Conservation (phyloP, 2,329 filamentous ascomycete species). For the Basipetospora sp. region DNA sequence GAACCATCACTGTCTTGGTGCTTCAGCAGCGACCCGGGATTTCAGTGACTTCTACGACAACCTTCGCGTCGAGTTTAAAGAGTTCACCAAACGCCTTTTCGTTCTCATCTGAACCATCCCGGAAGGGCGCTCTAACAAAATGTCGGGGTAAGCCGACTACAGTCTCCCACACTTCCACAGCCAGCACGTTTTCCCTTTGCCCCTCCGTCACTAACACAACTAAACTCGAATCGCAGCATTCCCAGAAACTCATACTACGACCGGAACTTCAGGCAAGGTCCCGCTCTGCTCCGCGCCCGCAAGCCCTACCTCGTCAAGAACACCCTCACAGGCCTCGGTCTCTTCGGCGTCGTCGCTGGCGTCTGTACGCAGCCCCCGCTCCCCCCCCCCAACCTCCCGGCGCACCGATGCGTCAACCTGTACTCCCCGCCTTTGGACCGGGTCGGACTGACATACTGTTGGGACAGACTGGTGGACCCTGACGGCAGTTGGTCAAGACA, state of each 20-base stretch:
- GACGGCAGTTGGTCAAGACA: conserved; percentile 79
- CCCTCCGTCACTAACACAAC: not conserved
- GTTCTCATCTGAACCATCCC: too few species aligned
- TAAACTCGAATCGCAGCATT: conserved; percentile 19
- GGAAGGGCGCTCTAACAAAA: too few species aligned
- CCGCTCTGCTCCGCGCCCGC: conserved; percentile 79
- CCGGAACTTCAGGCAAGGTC: conserved; percentile 67
- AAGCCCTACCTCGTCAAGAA: conserved; percentile 89
- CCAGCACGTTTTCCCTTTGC: not conserved
- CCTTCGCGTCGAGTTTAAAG: conserved; percentile 80
- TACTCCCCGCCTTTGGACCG: not conserved
- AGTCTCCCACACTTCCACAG: too few species aligned
- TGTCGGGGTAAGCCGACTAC: conserved; percentile 3
- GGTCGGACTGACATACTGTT: not conserved
- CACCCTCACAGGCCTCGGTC: conserved; percentile 59
- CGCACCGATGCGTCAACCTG: not conserved
- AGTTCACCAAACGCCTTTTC: too few species aligned
- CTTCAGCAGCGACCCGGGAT: too few species aligned
- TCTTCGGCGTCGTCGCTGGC: conserved; percentile 61
- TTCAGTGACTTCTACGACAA: too few species aligned
- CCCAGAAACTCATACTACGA: conserved; percentile 72
- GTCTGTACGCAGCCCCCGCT: conserved; percentile 54
- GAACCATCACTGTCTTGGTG: too few species aligned
- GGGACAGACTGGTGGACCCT: conserved; percentile 48
- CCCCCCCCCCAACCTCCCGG: not conserved